A percentile compares a stretch with the other conserved stretches of the same genome.
These are phyloP conservation scores for Paraconiothyrium brasiliense DNA, from an alignment of 2,329 filamentous ascomycete species.

Conservation along the genomic window DNA sequence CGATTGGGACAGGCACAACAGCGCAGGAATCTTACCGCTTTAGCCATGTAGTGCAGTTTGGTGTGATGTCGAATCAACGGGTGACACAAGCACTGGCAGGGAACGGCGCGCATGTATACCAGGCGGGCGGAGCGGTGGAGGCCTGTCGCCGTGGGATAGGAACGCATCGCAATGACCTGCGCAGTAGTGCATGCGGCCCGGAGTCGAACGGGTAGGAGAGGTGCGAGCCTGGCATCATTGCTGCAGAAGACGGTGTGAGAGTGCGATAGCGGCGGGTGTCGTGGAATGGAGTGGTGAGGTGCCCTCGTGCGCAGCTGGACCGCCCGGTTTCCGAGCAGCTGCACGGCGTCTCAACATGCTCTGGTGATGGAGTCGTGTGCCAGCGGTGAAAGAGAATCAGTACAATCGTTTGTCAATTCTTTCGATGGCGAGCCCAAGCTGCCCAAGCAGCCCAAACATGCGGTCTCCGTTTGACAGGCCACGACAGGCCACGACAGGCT, in stretches of 20 bases:
- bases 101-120: conserved; percentile 27
- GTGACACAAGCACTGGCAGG: conserved; percentile 30
- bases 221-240: neutral
- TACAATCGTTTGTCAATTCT: no score
- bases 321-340: conserved; percentile 3
- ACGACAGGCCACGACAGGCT: conserved; percentile 1
- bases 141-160: conserved; percentile 23
- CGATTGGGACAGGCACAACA: neutral
- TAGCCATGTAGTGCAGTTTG: conserved; percentile 4
- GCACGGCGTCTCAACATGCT: neutral
- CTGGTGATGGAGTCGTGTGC: neutral
- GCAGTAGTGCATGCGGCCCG: conserved; percentile 12
- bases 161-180: conserved; percentile 16
- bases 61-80: conserved; percentile 28
- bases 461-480: conserved; percentile 3
- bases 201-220: conserved; percentile 1
- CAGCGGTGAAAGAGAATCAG: neutral
- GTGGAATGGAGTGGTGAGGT: neutral
- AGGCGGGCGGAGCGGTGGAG: conserved; percentile 32
- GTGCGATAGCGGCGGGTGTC: neutral
- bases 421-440: neutral
- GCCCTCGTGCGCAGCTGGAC: neutral
- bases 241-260: conserved; percentile 3
- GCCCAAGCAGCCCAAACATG: no score
- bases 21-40: neutral